phyloP scores from a whole-genome alignment of 1,284 basidiomycete species.

The Caloboletus firmus region DNA sequence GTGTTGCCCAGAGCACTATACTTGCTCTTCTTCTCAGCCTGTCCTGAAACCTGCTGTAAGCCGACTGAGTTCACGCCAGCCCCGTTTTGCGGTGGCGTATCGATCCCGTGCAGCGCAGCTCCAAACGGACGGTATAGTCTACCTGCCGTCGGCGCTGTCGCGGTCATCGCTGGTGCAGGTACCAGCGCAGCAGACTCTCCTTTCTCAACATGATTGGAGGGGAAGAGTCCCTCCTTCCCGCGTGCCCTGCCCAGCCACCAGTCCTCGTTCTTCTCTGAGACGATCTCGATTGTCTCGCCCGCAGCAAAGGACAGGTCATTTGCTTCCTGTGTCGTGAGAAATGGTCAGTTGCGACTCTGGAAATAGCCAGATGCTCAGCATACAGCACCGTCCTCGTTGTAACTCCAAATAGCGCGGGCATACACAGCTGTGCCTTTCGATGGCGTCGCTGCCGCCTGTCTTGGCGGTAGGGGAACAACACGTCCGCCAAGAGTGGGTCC shows the following conservation, averaged over 20 bases:
- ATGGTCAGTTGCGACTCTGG: constrained; percentile 3
- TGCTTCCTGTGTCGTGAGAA: constrained; percentile 44
- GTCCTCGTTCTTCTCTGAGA: constrained; percentile 39
- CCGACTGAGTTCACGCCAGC: constrained; percentile 36
- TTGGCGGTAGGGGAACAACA: constrained; percentile 22
- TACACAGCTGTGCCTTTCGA: constrained; percentile 30
- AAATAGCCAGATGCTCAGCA: constrained; percentile 10
- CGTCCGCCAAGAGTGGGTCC: constrained; percentile 7
- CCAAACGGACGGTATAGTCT: constrained; percentile 44
- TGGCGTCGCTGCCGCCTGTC: constrained; percentile 18
- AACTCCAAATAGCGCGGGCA: constrained; percentile 62
- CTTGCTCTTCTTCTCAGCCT: constrained; percentile 55
- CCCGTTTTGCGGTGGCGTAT: constrained; percentile 38
- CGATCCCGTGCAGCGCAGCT: constrained; percentile 40
- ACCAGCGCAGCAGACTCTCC: constrained; percentile 29
- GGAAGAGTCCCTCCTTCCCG: constrained; percentile 64
- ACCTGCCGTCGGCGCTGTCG: not conserved
- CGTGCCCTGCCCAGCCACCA: constrained; percentile 46
- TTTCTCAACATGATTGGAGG: constrained; percentile 61
- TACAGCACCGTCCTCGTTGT: constrained; percentile 60
- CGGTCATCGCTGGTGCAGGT: not conserved
- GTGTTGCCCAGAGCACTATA: constrained; percentile 58
- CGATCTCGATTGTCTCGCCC: constrained; percentile 39
- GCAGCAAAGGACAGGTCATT: constrained; percentile 40
- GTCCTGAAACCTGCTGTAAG: constrained; percentile 39